These are phyloP conservation scores for Marvania coccoides DNA, from an alignment of 139 green algal species.

Conservation along the genomic window DNA sequence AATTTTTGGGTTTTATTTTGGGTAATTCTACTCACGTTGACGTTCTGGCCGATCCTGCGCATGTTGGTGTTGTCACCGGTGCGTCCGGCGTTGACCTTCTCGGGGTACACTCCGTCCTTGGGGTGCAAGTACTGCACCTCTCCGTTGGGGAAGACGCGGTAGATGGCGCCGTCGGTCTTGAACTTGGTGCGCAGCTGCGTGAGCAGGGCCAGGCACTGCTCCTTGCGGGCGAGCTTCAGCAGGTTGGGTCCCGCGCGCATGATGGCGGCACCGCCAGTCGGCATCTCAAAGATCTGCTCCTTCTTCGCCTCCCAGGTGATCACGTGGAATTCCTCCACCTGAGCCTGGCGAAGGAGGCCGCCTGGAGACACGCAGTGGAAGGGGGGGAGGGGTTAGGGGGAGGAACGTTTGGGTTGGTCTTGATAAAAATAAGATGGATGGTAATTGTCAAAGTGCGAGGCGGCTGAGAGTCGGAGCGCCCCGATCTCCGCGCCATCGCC, in stretches of 20 bases:
- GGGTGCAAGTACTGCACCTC: constrained; percentile 99
- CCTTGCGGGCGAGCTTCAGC: constrained; percentile 97
- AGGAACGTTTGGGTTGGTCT: too few relatives aligned
- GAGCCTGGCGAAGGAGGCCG: constrained; percentile 91
- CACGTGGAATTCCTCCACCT: constrained; percentile 96
- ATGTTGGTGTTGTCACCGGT: constrained; percentile 80
- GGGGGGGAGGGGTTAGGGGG: background rate
- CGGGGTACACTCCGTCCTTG: constrained; percentile 96
- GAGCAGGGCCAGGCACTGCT: constrained; percentile 96
- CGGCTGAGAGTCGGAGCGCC: too few relatives aligned
- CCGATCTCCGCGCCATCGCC: too few relatives aligned
- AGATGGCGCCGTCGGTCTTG: constrained; percentile 87
- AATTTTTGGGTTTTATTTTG: background rate
- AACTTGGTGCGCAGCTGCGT: constrained; percentile 96
- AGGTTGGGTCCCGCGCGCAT: constrained; percentile 98
- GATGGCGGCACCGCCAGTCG: constrained; percentile 95
- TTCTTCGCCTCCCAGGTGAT: constrained; percentile 95
- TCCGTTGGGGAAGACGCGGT: constrained; percentile 90
- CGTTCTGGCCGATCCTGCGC: constrained; percentile 92
- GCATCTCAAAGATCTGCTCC: constrained; percentile 99
- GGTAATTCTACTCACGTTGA: constrained; percentile 70
- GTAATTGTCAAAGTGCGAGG: too few relatives aligned
- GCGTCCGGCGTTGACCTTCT: constrained; percentile 97
- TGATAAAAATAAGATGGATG: too few relatives aligned
- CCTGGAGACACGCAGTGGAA: constrained; percentile 26